Evolutionary conservation across 176 grass and related monocot genomes (phyloP).

Genomic region (Elymus sibiricus): DNA sequence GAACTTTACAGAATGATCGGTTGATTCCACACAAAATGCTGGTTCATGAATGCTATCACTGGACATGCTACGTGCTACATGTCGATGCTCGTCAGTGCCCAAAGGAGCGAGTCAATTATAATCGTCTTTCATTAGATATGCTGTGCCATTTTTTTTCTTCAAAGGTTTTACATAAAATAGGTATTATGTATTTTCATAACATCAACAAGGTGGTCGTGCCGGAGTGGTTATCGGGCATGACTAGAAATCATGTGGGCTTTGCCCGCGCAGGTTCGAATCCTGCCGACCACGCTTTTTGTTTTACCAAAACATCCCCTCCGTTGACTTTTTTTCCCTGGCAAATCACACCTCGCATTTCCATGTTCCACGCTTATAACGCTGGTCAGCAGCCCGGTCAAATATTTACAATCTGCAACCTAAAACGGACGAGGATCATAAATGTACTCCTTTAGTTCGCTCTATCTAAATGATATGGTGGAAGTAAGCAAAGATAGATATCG

Average conservation of each 20-base stretch:
- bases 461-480: neutral
- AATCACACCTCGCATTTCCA: neutral
- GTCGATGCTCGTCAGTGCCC: too few relatives aligned
- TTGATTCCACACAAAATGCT: too few relatives aligned
- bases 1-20: too few relatives aligned
- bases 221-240: slow-evolving; percentile 99
- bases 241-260: slow-evolving; percentile 99
- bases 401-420: neutral
- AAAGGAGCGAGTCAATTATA: too few relatives aligned
- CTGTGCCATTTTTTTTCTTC: too few relatives aligned
- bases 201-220: slow-evolving; percentile 61
- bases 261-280: slow-evolving; percentile 99
- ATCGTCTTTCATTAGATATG: too few relatives aligned
- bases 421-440: slow-evolving; percentile 7
- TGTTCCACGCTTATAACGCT: neutral
- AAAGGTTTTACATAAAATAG: too few relatives aligned
- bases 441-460: neutral
- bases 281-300: slow-evolving; percentile 69
- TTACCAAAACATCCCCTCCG: neutral
- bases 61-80: too few relatives aligned
- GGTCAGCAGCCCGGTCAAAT: neutral
- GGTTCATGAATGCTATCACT: too few relatives aligned
- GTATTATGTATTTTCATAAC: too few relatives aligned
- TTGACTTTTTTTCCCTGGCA: neutral
- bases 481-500: neutral